Evolutionary conservation across 345 rosid genomes (phyloP).

Genomic region (Acer saccharum): DNA sequence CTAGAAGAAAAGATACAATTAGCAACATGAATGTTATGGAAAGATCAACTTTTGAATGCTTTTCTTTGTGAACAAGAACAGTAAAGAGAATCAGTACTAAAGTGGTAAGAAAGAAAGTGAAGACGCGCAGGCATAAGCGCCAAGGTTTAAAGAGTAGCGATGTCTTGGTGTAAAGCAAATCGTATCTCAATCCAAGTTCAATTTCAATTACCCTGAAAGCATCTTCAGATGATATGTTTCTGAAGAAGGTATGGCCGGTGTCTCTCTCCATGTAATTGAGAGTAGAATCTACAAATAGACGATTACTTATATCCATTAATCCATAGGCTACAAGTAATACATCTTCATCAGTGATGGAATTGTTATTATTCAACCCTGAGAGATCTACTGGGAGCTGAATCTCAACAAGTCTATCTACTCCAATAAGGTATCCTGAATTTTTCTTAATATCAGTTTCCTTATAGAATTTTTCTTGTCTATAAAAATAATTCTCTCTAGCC

Average conservation of each 20-base stretch:
- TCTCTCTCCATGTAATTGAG: background rate
- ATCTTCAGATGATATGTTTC: background rate
- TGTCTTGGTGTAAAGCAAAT: constrained; percentile 39
- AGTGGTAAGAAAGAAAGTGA: background rate
- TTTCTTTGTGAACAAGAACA: background rate
- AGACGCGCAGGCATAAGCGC: constrained; percentile 18
- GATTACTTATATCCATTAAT: constrained; percentile 23
- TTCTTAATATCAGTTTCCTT: background rate
- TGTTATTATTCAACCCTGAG: background rate
- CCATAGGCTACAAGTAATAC: constrained; percentile 25
- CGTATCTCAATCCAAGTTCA: constrained; percentile 46
- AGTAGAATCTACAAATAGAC: constrained; percentile 17
- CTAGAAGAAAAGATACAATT: constrained; percentile 34
- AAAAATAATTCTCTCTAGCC: too few relatives aligned
- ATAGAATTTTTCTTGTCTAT: too few relatives aligned
- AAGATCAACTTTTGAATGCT: constrained; percentile 21
- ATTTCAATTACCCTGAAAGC: constrained; percentile 41
- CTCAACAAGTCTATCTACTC: background rate
- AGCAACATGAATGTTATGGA: constrained; percentile 38
- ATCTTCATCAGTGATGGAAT: constrained; percentile 4
- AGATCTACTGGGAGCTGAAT: background rate
- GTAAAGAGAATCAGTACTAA: constrained; percentile 17
- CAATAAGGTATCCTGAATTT: background rate
- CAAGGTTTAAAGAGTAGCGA: background rate
- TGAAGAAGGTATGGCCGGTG: background rate